Percentiles rank a stretch among this genome's conserved stretches.
These are phyloP conservation scores for Colletotrichum kahawae DNA, from an alignment of 2,329 filamentous ascomycete species.

Conservation along the genomic window DNA sequence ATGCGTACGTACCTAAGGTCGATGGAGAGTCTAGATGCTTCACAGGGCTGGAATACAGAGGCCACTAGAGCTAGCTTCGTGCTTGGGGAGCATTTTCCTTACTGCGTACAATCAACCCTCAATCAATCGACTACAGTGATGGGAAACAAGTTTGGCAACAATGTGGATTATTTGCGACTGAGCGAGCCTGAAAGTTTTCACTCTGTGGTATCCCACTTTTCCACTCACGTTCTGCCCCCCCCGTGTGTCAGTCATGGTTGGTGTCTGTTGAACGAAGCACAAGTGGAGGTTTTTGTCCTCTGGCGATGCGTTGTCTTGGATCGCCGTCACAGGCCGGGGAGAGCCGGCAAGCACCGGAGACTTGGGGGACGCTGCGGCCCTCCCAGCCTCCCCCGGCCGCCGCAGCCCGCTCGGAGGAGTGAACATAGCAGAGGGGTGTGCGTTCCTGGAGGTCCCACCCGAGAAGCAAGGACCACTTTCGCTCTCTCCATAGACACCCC, in stretches of 20 bases:
- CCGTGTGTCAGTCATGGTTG: background rate
- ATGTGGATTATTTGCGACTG: background rate
- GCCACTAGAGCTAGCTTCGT: background rate
- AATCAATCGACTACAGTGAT: background rate
- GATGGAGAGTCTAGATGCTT: constrained; percentile 19
- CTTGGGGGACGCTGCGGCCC: background rate
- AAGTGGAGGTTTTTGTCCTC: background rate
- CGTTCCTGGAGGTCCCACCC: background rate
- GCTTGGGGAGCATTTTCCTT: background rate
- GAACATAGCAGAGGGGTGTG: background rate
- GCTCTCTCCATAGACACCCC: background rate
- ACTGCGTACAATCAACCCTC: background rate
- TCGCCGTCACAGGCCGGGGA: constrained; percentile 15
- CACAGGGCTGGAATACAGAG: constrained; percentile 9
- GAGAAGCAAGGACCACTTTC: background rate
- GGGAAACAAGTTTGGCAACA: constrained; percentile 1
- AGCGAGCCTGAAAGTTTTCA: background rate
- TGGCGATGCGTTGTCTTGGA: constrained; percentile 15
- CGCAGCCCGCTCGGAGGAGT: constrained; percentile 5
- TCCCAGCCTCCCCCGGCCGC: background rate
- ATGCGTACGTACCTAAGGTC: background rate
- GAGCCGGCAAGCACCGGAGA: constrained; percentile 12
- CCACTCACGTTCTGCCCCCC: background rate
- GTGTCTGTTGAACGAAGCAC: background rate
- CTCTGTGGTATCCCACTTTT: background rate